phyloP scores from a whole-genome alignment of 2,329 filamentous ascomycete species.

The Tolypocladium cylindrosporum region DNA sequence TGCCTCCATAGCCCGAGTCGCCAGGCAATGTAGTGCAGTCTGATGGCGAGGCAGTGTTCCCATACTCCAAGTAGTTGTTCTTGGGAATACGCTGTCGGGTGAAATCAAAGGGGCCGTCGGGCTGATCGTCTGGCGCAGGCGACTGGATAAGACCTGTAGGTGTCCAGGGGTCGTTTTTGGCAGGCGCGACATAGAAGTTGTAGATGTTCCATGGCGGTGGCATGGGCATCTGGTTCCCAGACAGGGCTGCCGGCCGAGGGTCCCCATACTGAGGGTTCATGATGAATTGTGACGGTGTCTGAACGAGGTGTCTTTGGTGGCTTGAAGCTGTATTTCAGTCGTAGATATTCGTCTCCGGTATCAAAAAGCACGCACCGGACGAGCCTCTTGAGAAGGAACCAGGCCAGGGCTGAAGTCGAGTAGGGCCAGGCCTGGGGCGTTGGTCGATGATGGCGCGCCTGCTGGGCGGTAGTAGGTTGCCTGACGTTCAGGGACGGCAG shows the following conservation, averaged over 20 bases:
- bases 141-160: conserved; percentile 18
- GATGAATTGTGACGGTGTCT: neutral
- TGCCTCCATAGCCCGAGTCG: conserved; percentile 39
- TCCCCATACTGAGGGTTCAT: conserved; percentile 4
- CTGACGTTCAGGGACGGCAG: too few species aligned
- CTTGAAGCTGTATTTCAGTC: neutral
- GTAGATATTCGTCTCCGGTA: neutral
- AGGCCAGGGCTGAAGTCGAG: too few species aligned
- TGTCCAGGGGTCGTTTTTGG: conserved; percentile 30
- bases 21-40: conserved; percentile 28
- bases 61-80: conserved; percentile 12
- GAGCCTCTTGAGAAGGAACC: neutral
- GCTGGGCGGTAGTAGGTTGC: neutral
- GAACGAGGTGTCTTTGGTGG: neutral
- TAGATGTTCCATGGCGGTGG: conserved; percentile 11
- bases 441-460: too few species aligned
- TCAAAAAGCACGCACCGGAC: neutral
- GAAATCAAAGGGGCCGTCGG: conserved; percentile 10
- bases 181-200: conserved; percentile 27
- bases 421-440: too few species aligned
- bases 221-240: neutral
- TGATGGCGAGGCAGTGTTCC: conserved; percentile 21
- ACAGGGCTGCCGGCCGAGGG: neutral
- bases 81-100: neutral
- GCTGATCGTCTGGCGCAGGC: conserved; percentile 14